Base-by-base conservation (phyloP, 2,329 filamentous ascomycete genomes). In the Cytospora schulzeri region DNA sequence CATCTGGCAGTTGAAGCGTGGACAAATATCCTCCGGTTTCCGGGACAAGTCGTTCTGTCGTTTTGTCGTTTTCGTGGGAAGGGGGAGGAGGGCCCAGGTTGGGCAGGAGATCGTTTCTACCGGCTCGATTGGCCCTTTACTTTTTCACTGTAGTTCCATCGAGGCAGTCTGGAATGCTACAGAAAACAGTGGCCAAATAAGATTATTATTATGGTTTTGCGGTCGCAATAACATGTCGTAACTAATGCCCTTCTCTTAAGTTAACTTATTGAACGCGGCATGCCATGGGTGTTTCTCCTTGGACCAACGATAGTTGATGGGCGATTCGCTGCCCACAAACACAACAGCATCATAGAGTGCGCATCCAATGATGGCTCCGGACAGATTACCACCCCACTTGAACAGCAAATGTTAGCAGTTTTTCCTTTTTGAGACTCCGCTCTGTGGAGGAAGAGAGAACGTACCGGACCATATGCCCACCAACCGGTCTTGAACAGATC, bases 321-420 rank as follows among this genome's bases (percentile, higher is more conserved):
- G 71, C 35, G 69, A 72, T 66, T 73, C 71, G 29, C 69, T 65
- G 22, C 71, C 71, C 24, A 71, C 68, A 60, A 73, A 76, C n/a
- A 76, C 67, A 35, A 75, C 69, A 1, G 67, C 65, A 58, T 76
- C 74, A 45, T 76, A 76, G 26, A 75, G 65, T 5, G 67, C 48
- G 24, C 72, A 73, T 4, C 73, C 74, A 1, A 70, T 33, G 2
- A 75, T n/a, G 2, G 73, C 73, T 0, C 75, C 75, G 3, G 68
- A 54, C 1, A 75, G 33, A 0, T 68, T 72, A 2, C 69, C 72
- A 4, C 66, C 52, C 71, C 72, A 75, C 0, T 48, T 7, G 11
- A 22, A 11, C 9, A 22, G n/a, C 8, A 12, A 48, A 24, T 12
- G 11, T 48, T 48, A 48, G 45, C 45, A 24, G 19, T 19, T n/a